Conservation (phyloP, 495 filamentous ascomycete genomes). For the Terfezia boudieri region DNA sequence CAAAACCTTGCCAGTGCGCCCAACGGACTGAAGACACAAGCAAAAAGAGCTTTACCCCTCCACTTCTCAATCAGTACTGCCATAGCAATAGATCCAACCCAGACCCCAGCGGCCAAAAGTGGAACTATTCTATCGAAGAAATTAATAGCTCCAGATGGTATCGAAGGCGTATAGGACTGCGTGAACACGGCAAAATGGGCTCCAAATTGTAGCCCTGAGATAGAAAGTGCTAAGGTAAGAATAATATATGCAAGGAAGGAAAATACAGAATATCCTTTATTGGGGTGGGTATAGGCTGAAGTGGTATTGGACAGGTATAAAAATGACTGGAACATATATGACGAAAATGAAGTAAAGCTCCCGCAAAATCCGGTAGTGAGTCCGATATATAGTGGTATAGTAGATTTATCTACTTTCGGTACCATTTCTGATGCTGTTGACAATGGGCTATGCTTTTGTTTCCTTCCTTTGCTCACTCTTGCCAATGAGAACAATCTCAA, state of each 20-base stretch:
- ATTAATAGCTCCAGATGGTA: constrained; percentile 33
- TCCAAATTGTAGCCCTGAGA: constrained; percentile 46
- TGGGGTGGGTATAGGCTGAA: constrained; percentile 21
- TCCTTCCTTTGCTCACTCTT: constrained; percentile 9
- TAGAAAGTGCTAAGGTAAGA: constrained; percentile 40
- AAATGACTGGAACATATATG: constrained; percentile 69
- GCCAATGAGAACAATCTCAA: constrained; percentile 41
- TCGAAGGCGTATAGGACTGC: constrained; percentile 29
- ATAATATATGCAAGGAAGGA: constrained; percentile 51
- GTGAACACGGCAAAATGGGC: constrained; percentile 56
- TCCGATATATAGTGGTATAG: constrained; percentile 74
- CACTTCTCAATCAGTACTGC: constrained; percentile 42
- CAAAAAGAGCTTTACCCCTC: constrained; percentile 53
- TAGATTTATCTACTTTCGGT: constrained; percentile 46
- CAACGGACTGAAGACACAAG: constrained; percentile 64
- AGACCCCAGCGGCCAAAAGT: constrained; percentile 43
- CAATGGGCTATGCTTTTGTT: constrained; percentile 13
- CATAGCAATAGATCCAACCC: constrained; percentile 60
- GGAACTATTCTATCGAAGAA: constrained; percentile 40
- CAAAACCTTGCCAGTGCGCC: constrained; percentile 62
- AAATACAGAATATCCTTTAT: constrained; percentile 64
- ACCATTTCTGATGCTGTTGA: constrained; percentile 10
- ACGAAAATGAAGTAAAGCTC: constrained; percentile 76
- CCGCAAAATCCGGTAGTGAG: constrained; percentile 89
- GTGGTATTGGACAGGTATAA: constrained; percentile 62